These are phyloP conservation scores for Sanguinoderma infundibulare DNA, from an alignment of 1,284 basidiomycete genomes.

Conservation along the genomic window DNA sequence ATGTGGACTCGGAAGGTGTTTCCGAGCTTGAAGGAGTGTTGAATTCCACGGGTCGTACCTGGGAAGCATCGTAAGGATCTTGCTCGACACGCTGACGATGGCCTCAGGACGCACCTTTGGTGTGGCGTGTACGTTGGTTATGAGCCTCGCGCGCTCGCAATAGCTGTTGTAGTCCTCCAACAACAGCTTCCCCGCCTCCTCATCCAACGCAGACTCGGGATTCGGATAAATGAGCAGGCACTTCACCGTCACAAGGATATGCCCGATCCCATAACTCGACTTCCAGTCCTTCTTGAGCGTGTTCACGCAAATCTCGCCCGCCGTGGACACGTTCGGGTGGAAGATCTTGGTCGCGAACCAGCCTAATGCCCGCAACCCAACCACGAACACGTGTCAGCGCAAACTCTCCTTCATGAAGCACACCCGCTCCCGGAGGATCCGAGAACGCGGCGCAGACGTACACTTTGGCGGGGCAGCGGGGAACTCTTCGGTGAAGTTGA, in stretches of 20 bases:
- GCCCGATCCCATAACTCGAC: constrained; percentile 86
- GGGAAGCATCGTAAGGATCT: constrained; percentile 12
- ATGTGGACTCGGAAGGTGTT: constrained; percentile 23
- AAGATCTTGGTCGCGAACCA: constrained; percentile 94
- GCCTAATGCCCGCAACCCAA: constrained; percentile 54
- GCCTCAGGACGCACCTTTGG: constrained; percentile 44
- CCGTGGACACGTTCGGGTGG: constrained; percentile 91
- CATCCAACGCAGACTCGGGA: constrained; percentile 93
- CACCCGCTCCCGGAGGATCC: background rate
- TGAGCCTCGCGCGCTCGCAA: constrained; percentile 78
- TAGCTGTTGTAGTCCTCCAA: constrained; percentile 90
- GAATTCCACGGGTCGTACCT: constrained; percentile 72
- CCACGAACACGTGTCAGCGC: constrained; percentile 6
- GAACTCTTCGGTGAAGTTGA: constrained; percentile 89
- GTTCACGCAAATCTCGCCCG: constrained; percentile 96
- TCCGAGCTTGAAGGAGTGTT: constrained; percentile 48
- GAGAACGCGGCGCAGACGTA: constrained; percentile 41
- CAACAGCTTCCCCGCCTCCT: constrained; percentile 91
- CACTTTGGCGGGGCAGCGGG: constrained; percentile 92
- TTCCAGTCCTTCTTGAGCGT: constrained; percentile 98
- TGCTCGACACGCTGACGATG: background rate
- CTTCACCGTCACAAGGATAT: constrained; percentile 92
- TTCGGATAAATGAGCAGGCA: constrained; percentile 96
- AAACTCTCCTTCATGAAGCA: background rate
- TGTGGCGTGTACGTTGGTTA: constrained; percentile 88